phyloP scores from a whole-genome alignment of 2,329 filamentous ascomycete species.

The Fusarium denticulatum region DNA sequence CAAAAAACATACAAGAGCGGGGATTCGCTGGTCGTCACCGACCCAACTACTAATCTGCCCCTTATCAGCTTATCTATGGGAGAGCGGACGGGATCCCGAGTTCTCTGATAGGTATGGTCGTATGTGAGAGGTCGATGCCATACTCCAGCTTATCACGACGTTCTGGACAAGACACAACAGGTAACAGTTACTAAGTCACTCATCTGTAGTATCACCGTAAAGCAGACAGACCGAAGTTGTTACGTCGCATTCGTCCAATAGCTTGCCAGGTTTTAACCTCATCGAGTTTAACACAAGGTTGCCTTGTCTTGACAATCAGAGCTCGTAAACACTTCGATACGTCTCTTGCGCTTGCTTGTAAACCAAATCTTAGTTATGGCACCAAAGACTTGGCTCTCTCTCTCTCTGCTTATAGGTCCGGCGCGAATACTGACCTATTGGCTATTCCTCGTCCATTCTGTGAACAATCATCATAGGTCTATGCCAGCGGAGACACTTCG shows the following conservation, averaged over 20 bases:
- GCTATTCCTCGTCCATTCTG: neutral
- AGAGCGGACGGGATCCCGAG: neutral
- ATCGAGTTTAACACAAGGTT: neutral
- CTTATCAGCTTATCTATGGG: neutral
- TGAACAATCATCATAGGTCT: neutral
- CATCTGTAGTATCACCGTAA: neutral
- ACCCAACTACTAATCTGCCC: neutral
- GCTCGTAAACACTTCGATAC: neutral
- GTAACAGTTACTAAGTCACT: neutral
- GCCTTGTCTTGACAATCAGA: neutral
- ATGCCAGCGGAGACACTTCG: neutral
- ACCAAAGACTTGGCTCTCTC: neutral
- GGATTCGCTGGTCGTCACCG: neutral
- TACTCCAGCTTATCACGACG: rapidly evolving
- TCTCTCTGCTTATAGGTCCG: neutral
- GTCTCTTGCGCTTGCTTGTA: neutral
- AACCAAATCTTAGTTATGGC: too few species aligned
- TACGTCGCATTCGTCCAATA: too few species aligned
- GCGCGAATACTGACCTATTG: too few species aligned
- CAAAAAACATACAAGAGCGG: neutral
- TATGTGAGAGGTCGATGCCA: neutral
- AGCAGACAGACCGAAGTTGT: neutral
- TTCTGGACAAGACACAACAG: neutral
- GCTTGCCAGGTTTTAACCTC: neutral
- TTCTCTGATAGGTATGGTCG: neutral